These are phyloP conservation scores for Wickerhamomyces sp. DNA, from an alignment of 1,139 yeast species.

Conservation along the genomic window DNA sequence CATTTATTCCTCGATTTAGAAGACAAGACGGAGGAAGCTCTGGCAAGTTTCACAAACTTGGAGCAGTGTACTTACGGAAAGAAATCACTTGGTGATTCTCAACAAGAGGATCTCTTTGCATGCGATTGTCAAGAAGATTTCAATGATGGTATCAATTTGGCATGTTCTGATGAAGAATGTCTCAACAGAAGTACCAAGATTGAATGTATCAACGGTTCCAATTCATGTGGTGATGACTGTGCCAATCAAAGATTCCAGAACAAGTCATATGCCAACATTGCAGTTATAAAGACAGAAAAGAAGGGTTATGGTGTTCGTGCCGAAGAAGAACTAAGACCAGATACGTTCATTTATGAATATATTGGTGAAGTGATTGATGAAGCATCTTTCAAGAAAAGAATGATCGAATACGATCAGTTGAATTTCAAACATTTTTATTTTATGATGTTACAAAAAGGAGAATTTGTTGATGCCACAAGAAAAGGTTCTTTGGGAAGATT, in stretches of 20 bases:
- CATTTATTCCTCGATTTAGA: conserved; percentile 42
- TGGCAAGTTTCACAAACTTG: conserved; percentile 48
- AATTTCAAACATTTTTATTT: conserved; percentile 87
- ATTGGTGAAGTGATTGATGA: conserved; percentile 92
- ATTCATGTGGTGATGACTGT: conserved; percentile 71
- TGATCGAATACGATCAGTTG: conserved; percentile 64
- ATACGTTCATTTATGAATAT: conserved; percentile 80
- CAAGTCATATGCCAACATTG: conserved; percentile 63
- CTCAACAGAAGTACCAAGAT: conserved; percentile 88
- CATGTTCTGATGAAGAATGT: conserved; percentile 88
- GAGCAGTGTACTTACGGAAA: conserved; percentile 55
- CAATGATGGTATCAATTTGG: conserved; percentile 43
- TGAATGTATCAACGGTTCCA: conserved; percentile 78
- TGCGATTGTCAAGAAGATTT: conserved; percentile 66
- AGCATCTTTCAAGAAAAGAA: conserved; percentile 61
- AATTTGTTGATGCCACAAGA: conserved; percentile 89
- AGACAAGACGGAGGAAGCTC: conserved; percentile 71
- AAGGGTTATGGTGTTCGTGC: conserved; percentile 93
- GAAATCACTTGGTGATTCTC: conserved; percentile 58
- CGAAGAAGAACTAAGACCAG: conserved; percentile 47
- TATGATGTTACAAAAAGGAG: conserved; percentile 94
- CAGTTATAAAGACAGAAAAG: conserved; percentile 71
- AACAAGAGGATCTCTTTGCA: conserved; percentile 68
- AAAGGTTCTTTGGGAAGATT: conserved; percentile 87
- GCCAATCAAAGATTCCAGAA: conserved; percentile 84